Evolutionary conservation across 208 protist genomes (phyloP).

Genomic region (Novymonas esmeraldas): DNA sequence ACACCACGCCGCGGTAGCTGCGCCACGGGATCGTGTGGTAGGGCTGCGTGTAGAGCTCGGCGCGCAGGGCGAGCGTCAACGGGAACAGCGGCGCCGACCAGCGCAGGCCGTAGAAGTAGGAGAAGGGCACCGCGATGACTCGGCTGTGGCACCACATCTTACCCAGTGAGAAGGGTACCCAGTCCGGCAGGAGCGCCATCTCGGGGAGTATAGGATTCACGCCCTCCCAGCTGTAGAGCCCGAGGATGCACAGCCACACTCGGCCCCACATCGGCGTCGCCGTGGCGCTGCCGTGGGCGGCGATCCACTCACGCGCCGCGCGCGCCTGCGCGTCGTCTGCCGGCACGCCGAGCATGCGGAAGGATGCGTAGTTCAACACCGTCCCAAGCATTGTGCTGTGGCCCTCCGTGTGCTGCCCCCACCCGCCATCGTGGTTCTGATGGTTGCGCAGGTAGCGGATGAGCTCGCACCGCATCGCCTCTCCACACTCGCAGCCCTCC

Average conservation of each 20-base stretch:
- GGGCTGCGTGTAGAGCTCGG: conserved; percentile 90
- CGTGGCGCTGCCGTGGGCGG: conserved; percentile 75
- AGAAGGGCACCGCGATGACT: conserved; percentile 97
- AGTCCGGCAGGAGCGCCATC: conserved; percentile 93
- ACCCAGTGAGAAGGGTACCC: conserved; percentile 90
- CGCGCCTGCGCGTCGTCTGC: conserved; percentile 57
- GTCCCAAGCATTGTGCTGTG: conserved; percentile 97
- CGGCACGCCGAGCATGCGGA: conserved; percentile 94
- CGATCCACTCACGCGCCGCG: conserved; percentile 85
- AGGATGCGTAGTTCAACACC: conserved; percentile 93
- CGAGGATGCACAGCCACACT: conserved; percentile 94
- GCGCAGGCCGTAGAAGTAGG: conserved; percentile 95
- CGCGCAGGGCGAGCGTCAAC: conserved; percentile 71
- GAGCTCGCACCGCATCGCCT: conserved; percentile 81
- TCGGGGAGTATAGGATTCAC: conserved; percentile 95
- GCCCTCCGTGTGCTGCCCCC: conserved; percentile 96
- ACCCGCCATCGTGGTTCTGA: conserved; percentile 96
- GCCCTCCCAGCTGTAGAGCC: conserved; percentile 94
- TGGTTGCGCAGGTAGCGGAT: conserved; percentile 95
- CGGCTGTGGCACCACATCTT: conserved; percentile 96
- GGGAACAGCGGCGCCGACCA: conserved; percentile 56
- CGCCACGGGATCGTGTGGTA: conserved; percentile 91
- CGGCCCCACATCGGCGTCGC: conserved; percentile 97
- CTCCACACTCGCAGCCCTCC: conserved; percentile 53
- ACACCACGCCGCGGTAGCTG: conserved; percentile 64